phyloP scores from a whole-genome alignment of 2,329 filamentous ascomycete genomes.

The Ascochyta rabiei region DNA sequence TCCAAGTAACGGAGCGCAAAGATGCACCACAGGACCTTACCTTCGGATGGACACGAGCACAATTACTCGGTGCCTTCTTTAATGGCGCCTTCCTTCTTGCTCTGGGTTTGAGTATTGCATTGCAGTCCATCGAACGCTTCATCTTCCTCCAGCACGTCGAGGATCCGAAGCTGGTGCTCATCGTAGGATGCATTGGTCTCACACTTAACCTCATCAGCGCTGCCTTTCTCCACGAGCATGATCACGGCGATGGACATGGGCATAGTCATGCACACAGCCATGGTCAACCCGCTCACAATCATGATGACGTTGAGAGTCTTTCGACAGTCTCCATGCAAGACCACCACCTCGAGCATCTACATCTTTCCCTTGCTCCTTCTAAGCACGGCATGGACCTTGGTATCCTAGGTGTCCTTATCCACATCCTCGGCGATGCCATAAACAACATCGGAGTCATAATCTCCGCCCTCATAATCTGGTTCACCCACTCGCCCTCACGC shows the following conservation, averaged over 20 bases:
- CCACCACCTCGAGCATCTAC: constrained; percentile 36
- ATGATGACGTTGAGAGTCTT: constrained; percentile 22
- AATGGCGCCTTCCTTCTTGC: constrained; percentile 78
- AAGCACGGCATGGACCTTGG: constrained; percentile 62
- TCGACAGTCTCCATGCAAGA: constrained; percentile 24
- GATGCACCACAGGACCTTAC: constrained; percentile 65
- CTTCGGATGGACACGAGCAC: constrained; percentile 78
- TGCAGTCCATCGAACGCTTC: constrained; percentile 76
- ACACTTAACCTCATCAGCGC: constrained; percentile 70
- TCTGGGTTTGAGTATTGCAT: constrained; percentile 72
- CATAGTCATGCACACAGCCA: constrained; percentile 28
- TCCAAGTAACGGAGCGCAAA: constrained; percentile 62
- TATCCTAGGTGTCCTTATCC: constrained; percentile 72
- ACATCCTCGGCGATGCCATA: constrained; percentile 73
- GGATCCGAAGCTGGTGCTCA: constrained; percentile 69
- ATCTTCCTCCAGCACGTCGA: constrained; percentile 63
- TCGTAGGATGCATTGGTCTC: constrained; percentile 72
- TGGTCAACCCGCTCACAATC: constrained; percentile 19
- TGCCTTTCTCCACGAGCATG: constrained; percentile 63
- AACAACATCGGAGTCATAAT: constrained; percentile 80
- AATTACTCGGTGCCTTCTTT: constrained; percentile 78
- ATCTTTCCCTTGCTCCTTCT: constrained; percentile 29
- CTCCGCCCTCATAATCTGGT: constrained; percentile 72
- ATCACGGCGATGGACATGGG: constrained; percentile 51
- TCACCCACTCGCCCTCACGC: constrained; percentile 60